phyloP scores from a whole-genome alignment of 225 moss, liverwort and hornwort genomes.

The Bryum argenteum region DNA sequence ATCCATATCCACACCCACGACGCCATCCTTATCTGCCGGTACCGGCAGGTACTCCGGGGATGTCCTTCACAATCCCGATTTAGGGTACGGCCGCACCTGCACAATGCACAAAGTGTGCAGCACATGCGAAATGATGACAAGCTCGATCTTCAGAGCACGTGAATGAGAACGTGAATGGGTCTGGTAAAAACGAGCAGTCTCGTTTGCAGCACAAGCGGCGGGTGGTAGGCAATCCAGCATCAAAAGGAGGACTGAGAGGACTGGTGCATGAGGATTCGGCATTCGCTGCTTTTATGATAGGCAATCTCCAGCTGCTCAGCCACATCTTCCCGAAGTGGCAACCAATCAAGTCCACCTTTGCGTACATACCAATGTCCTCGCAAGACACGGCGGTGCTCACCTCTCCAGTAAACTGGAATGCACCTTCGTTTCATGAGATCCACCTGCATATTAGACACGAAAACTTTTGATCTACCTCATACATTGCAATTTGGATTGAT shows the following conservation, averaged over 20 bases:
- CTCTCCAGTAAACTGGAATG: conserved; percentile 98
- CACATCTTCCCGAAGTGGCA: conserved; percentile 94
- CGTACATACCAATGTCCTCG: conserved; percentile 98
- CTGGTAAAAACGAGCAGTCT: too few relatives aligned
- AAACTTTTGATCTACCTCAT: conserved; percentile 4
- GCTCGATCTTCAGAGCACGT: too few relatives aligned
- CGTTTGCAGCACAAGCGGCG: too few relatives aligned
- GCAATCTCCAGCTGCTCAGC: conserved; percentile 96
- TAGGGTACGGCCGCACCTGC: too few relatives aligned
- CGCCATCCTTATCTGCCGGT: conserved; percentile 34
- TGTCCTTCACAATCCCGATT: too few relatives aligned
- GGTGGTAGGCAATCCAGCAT: too few relatives aligned
- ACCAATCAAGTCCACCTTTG: conserved; percentile 97
- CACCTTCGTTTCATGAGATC: conserved; percentile 87
- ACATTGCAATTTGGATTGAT: conserved; percentile 11
- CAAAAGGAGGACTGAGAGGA: too few relatives aligned
- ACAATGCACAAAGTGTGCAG: too few relatives aligned
- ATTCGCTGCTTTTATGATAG: conserved; percentile 79
- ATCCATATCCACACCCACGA: conserved; percentile 39
- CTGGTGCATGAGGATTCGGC: too few relatives aligned
- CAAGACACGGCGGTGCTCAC: conserved; percentile 90
- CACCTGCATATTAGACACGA: conserved; percentile 56
- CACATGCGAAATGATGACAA: too few relatives aligned
- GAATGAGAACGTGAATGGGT: too few relatives aligned
- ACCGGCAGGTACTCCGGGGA: too few relatives aligned